A percentile compares a stretch with the other conserved stretches of the same genome.
Evolutionary conservation across 805 yeast genomes (phyloP).

Genomic region (Yamadazyma akitaensis): DNA sequence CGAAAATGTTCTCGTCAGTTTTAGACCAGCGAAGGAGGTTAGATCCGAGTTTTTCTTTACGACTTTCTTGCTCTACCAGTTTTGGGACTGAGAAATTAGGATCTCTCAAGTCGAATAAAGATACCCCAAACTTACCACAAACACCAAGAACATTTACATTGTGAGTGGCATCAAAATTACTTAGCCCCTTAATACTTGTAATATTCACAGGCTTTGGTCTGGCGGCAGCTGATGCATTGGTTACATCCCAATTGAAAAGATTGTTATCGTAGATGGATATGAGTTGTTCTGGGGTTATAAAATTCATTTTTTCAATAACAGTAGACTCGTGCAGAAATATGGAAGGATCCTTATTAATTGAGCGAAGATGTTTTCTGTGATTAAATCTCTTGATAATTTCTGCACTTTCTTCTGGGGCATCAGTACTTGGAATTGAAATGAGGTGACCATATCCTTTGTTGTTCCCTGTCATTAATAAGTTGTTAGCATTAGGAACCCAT

Average conservation of each 20-base stretch:
- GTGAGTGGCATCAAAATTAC: conserved; percentile 48
- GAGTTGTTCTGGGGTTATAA: conserved; percentile 40
- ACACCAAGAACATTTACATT: conserved; percentile 56
- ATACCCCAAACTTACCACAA: conserved; percentile 71
- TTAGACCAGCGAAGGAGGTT: conserved; percentile 62
- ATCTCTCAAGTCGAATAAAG: conserved; percentile 67
- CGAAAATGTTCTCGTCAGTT: conserved; percentile 54
- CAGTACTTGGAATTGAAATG: conserved; percentile 56
- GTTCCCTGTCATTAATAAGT: conserved; percentile 67
- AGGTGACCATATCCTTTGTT: conserved; percentile 71
- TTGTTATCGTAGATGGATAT: conserved; percentile 65
- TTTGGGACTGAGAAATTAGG: conserved; percentile 36
- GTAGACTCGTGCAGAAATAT: conserved; percentile 19
- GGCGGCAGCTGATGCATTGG: conserved; percentile 30
- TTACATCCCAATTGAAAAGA: conserved; percentile 73
- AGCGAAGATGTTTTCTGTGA: conserved; percentile 61
- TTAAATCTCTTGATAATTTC: conserved; percentile 76
- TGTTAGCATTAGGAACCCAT: conserved; percentile 46
- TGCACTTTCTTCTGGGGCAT: conserved; percentile 47
- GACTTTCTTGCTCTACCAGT: conserved; percentile 11
- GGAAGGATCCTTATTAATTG: conserved; percentile 24
- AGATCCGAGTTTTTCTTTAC: conserved; percentile 26
- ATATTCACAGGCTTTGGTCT: conserved; percentile 52
- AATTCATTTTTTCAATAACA: conserved; percentile 25
- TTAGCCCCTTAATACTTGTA: conserved; percentile 48